Conservation (phyloP, 805 yeast genomes). For the Wickerhamomyces sydowiorum region DNA sequence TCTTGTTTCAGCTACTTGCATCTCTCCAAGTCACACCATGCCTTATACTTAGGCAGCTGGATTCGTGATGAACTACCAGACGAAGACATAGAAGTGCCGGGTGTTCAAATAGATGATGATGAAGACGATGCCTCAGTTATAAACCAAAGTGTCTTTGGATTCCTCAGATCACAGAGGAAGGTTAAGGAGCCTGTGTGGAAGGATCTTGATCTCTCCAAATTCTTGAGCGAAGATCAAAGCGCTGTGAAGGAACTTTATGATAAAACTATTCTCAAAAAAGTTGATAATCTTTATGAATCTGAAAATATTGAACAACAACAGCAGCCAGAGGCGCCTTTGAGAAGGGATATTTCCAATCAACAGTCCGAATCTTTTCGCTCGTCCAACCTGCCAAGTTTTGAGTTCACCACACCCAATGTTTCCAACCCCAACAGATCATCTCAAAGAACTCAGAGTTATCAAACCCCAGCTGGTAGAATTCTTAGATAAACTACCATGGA, state of each 20-base stretch:
- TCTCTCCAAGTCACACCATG: slow-evolving; percentile 16
- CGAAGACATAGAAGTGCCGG: slow-evolving; percentile 9
- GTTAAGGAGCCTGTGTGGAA: neutral
- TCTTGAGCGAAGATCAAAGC: neutral
- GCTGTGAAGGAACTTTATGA: neutral
- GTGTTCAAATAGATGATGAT: neutral
- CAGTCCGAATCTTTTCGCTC: neutral
- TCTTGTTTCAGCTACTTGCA: slow-evolving; percentile 9
- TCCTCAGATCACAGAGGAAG: neutral
- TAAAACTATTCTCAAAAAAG: neutral
- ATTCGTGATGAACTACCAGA: slow-evolving; percentile 4
- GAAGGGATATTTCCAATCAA: neutral
- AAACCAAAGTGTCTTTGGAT: neutral
- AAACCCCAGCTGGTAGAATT: slow-evolving; percentile 1
- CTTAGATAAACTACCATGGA: neutral
- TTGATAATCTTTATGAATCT: neutral
- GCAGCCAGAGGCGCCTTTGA: neutral
- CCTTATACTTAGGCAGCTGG: slow-evolving; percentile 22
- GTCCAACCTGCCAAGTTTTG: neutral
- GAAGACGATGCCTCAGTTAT: neutral
- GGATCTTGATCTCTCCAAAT: neutral
- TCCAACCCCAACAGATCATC: neutral
- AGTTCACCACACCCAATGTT: neutral
- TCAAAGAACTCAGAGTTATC: neutral
- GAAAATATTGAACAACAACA: neutral